Base-by-base conservation (phyloP, 2,329 filamentous ascomycete genomes). In the Microcyclospora pomicola region DNA sequence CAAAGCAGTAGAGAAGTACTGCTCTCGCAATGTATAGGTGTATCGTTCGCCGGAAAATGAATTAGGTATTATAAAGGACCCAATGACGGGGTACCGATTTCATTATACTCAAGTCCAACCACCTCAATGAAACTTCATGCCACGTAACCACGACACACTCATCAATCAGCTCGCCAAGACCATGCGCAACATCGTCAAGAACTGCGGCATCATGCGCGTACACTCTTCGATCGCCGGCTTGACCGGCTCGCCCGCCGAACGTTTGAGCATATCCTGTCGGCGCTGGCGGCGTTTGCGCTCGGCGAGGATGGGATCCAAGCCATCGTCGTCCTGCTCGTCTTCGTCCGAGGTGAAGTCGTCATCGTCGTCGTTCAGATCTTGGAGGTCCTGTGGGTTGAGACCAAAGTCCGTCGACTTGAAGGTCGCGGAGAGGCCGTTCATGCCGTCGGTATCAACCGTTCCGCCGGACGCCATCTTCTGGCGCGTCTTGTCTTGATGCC, bases 401-500 rank as follows among this genome's bases (percentile, higher is more conserved):
- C 91, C 91, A 63, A 98, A 98, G 62, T 98, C 91, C 35, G 73
- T 75, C 15, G 80, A 79, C 52, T 72, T 77, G 64, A 96, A 92
- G 11, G 51, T 53, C 59, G 65, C 13, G 56, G 52, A 47, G 69
- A 66, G 15, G 67, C 75, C 7, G 71, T 73, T 6, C 71, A 69
- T 37, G 64, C 71, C 60, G 16, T 68, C 67, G 14, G 56, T 60
- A 5, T 38, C 44, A 27, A 51, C 60, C 66, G 9, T 58, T 2
- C 77, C 77, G 53, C 88, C 86, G 2, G 85, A 86, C 0, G 91
- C 91, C 91, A 98, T 96, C 71, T 98, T 98, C 65, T 96, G 91
- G 38, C 87, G 70, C 7, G 91, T 98, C 70, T 98, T 98, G 63
- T 93, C 85, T 43, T 88, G 78, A 58, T 98, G 91, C 91, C 91